Evolutionary conservation across 2,329 filamentous ascomycete genomes (phyloP).

Genomic region (Cladosporium sp.): DNA sequence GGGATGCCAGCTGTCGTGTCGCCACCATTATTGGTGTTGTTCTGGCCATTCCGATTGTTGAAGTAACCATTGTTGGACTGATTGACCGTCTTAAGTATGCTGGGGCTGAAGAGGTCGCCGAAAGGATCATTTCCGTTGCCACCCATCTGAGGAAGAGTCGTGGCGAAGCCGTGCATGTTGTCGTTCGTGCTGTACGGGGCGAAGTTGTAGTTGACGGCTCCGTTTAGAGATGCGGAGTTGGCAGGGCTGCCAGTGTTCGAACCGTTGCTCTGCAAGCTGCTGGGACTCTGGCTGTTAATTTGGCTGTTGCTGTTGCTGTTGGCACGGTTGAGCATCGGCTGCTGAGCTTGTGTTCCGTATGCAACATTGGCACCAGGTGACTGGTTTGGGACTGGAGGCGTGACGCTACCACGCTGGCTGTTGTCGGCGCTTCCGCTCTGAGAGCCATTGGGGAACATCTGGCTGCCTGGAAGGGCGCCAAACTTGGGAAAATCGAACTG

Average conservation of each 20-base stretch:
- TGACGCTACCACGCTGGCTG: conserved; percentile 28
- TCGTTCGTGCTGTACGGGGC: conserved; percentile 28
- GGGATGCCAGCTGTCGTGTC: conserved; percentile 37
- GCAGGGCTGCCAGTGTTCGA: conserved; percentile 22
- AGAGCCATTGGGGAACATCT: conserved; percentile 38
- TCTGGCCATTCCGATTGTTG: conserved; percentile 13
- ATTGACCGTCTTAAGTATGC: conserved; percentile 42
- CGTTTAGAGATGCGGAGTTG: background rate
- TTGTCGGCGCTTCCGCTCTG: conserved; percentile 22
- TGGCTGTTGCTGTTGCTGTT: conserved; percentile 28
- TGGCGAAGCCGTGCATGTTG: conserved; percentile 30
- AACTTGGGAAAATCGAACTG: conserved; percentile 96
- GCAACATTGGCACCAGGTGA: conserved; percentile 14
- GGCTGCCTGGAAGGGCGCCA: conserved; percentile 59
- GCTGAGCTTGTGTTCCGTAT: conserved; percentile 17
- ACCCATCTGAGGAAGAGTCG: conserved; percentile 31
- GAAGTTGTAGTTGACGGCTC: conserved; percentile 16
- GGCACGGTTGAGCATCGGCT: conserved; percentile 15
- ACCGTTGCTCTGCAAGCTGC: conserved; percentile 13
- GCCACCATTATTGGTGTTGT: conserved; percentile 30
- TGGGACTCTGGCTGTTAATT: conserved; percentile 32
- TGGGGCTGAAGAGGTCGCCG: conserved; percentile 56
- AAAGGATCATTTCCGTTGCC: conserved; percentile 34
- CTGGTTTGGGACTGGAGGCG: conserved; percentile 20
- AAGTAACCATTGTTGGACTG: conserved; percentile 30